These are phyloP conservation scores for Dipteronia sinensis DNA, from an alignment of 345 rosid genomes.

Conservation along the genomic window DNA sequence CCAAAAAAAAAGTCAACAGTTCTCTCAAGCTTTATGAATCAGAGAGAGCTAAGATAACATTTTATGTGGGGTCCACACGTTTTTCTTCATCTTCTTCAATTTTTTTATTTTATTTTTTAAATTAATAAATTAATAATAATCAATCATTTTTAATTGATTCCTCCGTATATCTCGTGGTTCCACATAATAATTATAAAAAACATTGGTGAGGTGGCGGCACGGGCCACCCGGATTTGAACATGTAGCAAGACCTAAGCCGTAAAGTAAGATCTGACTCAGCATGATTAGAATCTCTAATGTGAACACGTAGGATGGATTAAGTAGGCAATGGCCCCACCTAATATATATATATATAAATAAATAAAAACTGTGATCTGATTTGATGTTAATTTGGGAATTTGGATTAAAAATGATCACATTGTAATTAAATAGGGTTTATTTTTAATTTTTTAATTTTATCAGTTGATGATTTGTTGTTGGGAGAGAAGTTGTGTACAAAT, in stretches of 20 bases:
- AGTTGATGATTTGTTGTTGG: neutral
- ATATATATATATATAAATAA: too few relatives aligned
- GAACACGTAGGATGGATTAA: conserved; percentile 38
- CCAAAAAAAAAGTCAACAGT: conserved; percentile 52
- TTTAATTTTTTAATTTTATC: too few relatives aligned
- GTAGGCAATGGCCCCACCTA: conserved; percentile 36
- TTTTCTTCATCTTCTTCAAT: conserved; percentile 7
- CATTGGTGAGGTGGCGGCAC: conserved; percentile 18
- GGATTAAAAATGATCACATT: neutral
- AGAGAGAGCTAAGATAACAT: conserved; percentile 22
- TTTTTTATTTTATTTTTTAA: neutral
- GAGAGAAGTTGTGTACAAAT: conserved; percentile 24
- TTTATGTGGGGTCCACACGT: conserved; percentile 58
- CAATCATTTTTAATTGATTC: too few relatives aligned
- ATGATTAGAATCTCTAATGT: conserved; percentile 11
- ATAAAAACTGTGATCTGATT: neutral
- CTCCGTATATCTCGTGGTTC: neutral
- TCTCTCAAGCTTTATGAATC: conserved; percentile 22
- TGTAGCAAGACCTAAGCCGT: conserved; percentile 1
- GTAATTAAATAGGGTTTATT: neutral
- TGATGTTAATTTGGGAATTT: neutral
- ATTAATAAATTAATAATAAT: neutral
- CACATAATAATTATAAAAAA: neutral
- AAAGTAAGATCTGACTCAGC: conserved; percentile 38
- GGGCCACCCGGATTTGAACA: conserved; percentile 6